phyloP scores from a whole-genome alignment of 2,329 filamentous ascomycete species.

The Waltergamsia citrina region DNA sequence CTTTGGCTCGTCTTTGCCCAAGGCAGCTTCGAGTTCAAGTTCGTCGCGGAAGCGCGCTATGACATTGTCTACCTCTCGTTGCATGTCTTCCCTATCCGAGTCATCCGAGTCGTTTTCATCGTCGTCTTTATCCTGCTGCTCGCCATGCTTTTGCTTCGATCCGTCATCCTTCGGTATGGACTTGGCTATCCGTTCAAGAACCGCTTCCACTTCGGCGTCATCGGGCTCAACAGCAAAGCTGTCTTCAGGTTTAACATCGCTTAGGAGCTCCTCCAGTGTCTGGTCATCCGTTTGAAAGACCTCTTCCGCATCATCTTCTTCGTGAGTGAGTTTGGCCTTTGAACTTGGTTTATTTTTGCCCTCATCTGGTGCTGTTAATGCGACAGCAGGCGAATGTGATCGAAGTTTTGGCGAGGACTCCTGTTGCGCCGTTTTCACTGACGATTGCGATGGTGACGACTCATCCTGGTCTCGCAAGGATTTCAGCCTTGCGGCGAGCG shows the following conservation, averaged over 20 bases:
- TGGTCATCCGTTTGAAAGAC: conserved; percentile 39
- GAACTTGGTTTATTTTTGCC: background rate
- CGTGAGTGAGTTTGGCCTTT: conserved; percentile 3
- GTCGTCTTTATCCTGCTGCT: conserved; percentile 4
- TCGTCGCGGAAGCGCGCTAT: conserved; percentile 38
- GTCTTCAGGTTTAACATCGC: conserved; percentile 27
- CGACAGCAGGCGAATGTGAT: too few species aligned
- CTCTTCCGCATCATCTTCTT: conserved; percentile 25
- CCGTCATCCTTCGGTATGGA: conserved; percentile 18
- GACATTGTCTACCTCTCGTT: conserved; percentile 30
- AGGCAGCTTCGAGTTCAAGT: conserved; percentile 21
- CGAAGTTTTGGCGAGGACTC: too few species aligned
- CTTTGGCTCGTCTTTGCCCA: conserved; percentile 4
- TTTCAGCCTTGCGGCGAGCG: conserved; percentile 40
- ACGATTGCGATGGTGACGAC: conserved; percentile 9
- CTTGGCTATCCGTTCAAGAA: conserved; percentile 25
- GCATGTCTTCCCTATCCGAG: conserved; percentile 43
- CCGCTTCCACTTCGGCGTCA: conserved; percentile 21
- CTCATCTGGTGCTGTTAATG: background rate
- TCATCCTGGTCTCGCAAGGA: conserved; percentile 33
- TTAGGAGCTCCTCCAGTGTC: conserved; percentile 41
- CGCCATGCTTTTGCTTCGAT: background rate
- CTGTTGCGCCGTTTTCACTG: background rate
- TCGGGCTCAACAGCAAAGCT: conserved; percentile 13
- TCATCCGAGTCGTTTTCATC: conserved; percentile 23